A percentile compares a stretch with the other conserved stretches of the same genome.
These are phyloP conservation scores for Pelargonium cotyledonis DNA, from an alignment of 441 rosid genomes.

Conservation along the genomic window DNA sequence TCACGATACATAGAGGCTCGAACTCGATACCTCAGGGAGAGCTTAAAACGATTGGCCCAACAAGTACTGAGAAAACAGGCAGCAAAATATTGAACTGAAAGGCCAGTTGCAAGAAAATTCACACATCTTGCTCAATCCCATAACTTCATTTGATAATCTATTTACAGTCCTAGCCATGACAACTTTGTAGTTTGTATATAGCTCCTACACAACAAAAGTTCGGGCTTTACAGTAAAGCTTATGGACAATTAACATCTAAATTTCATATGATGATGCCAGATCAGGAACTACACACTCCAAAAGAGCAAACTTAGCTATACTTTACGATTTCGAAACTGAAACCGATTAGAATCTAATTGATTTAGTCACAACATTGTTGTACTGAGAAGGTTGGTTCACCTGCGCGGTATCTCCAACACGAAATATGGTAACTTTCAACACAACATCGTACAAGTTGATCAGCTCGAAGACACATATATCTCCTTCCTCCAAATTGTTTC, in stretches of 20 bases:
- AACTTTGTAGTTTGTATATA: neutral
- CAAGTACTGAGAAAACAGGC: no score
- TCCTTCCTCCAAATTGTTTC: conserved; percentile 88
- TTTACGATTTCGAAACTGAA: neutral
- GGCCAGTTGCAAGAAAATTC: neutral
- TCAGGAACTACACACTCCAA: neutral
- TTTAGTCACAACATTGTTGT: conserved; percentile 15
- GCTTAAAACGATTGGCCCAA: no score
- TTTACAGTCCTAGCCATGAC: neutral
- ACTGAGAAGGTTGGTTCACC: conserved; percentile 27
- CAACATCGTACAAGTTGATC: conserved; percentile 59
- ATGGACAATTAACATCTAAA: neutral
- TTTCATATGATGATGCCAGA: no score
- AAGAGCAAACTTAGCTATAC: neutral
- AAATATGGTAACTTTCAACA: conserved; percentile 75
- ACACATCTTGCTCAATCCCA: neutral
- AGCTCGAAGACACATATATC: conserved; percentile 92
- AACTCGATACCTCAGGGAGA: no score
- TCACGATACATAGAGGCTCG: no score
- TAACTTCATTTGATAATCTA: no score
- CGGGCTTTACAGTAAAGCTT: neutral
- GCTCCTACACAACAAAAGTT: conserved; percentile 2
- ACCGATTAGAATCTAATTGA: conserved; percentile 10
- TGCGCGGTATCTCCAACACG: conserved; percentile 39
- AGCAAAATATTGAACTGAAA: no score